These are phyloP conservation scores for Suillus alpinus DNA, from an alignment of 768 basidiomycete species.

Conservation along the genomic window DNA sequence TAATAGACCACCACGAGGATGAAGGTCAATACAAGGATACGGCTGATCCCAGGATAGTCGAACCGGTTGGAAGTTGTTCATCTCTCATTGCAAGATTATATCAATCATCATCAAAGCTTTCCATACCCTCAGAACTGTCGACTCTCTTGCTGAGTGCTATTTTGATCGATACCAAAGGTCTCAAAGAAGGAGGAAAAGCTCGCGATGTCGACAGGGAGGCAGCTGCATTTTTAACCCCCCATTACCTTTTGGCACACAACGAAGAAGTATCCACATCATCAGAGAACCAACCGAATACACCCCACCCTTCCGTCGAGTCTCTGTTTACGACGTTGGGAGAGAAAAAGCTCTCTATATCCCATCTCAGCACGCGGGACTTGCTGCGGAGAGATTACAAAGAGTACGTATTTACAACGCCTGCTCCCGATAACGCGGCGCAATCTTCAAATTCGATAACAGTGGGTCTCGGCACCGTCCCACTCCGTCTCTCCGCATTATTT, in stretches of 20 bases:
- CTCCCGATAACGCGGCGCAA: constrained; percentile 23
- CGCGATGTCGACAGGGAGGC: constrained; percentile 60
- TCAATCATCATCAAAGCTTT: constrained; percentile 13
- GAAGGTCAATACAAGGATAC: constrained; percentile 63
- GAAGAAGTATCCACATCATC: constrained; percentile 27
- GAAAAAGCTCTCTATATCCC: constrained; percentile 68
- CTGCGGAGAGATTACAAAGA: constrained; percentile 96
- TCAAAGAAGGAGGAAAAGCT: constrained; percentile 79
- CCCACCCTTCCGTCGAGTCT: constrained; percentile 40
- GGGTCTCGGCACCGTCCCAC: constrained; percentile 82
- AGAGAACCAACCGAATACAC: constrained; percentile 11
- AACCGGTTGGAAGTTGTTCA: constrained; percentile 75
- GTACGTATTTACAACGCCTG: constrained; percentile 51
- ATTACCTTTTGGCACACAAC: constrained; percentile 40
- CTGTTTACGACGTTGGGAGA: constrained; percentile 43
- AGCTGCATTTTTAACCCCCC: constrained; percentile 60
- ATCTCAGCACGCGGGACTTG: constrained; percentile 70
- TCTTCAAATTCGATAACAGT: constrained; percentile 42
- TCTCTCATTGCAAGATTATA: constrained; percentile 51
- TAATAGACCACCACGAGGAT: constrained; percentile 93
- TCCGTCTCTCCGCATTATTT: constrained; percentile 50
- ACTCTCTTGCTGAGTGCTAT: constrained; percentile 79
- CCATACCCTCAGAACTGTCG: constrained; percentile 59
- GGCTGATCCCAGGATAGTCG: constrained; percentile 65
- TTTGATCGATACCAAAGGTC: constrained; percentile 82